phyloP scores from a whole-genome alignment of 768 basidiomycete genomes.

The Trametes maxima region DNA sequence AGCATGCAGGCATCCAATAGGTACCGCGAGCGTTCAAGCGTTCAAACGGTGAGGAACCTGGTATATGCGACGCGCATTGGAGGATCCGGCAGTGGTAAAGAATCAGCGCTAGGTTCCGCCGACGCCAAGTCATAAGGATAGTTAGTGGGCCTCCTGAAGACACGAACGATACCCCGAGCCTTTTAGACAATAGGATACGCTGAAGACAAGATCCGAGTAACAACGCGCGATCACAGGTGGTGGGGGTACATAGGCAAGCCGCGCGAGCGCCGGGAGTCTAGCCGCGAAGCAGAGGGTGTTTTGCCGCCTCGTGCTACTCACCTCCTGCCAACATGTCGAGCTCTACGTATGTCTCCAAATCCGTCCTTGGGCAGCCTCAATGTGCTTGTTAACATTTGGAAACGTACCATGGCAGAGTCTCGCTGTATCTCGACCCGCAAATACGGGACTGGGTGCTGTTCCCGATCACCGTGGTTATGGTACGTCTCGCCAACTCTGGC shows the following conservation, averaged over 20 bases:
- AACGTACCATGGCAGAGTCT: constrained; percentile 36
- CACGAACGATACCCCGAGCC: too few relatives aligned
- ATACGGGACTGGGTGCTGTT: constrained; percentile 95
- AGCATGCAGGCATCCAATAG: too few relatives aligned
- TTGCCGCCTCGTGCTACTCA: background rate
- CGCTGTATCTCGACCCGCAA: constrained; percentile 88
- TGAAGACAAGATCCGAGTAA: too few relatives aligned
- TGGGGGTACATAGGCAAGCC: background rate
- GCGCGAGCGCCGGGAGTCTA: background rate
- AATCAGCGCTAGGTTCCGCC: too few relatives aligned
- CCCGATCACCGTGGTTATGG: constrained; percentile 98
- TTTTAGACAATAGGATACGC: too few relatives aligned
- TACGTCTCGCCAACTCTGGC: constrained; percentile 39
- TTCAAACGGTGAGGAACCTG: too few relatives aligned
- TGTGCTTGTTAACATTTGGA: background rate
- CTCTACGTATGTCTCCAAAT: constrained; percentile 29
- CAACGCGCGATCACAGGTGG: too few relatives aligned
- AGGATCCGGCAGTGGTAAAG: too few relatives aligned
- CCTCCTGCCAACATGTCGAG: constrained; percentile 32
- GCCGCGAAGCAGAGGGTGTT: background rate
- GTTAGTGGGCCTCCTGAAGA: too few relatives aligned
- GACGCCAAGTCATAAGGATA: too few relatives aligned
- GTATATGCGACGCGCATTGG: too few relatives aligned
- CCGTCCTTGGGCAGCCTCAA: background rate
- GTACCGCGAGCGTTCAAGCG: too few relatives aligned